Conservation (phyloP, 257 asterid species). For the Ilex aquifolium region DNA sequence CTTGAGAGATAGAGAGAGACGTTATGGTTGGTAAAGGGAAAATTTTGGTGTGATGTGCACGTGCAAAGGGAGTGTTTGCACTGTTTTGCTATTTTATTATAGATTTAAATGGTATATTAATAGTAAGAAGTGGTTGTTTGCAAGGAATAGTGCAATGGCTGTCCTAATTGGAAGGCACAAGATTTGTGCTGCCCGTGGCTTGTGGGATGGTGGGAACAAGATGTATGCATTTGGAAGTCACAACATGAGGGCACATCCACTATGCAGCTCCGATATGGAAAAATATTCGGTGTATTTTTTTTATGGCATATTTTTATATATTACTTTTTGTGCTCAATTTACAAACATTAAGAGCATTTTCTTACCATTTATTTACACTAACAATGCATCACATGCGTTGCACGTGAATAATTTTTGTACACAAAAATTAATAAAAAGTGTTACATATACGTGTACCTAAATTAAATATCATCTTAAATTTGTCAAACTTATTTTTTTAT, state of each 20-base stretch:
- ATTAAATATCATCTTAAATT: too few relatives aligned
- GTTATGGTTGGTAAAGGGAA: conserved; percentile 20
- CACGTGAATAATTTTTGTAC: too few relatives aligned
- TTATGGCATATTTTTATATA: too few relatives aligned
- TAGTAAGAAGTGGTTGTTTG: conserved; percentile 1
- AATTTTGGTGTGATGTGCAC: conserved; percentile 46
- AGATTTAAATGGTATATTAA: background rate
- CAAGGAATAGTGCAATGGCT: conserved; percentile 7
- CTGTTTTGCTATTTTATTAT: conserved; percentile 1
- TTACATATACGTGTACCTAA: too few relatives aligned
- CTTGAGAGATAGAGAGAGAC: conserved; percentile 20
- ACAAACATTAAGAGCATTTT: too few relatives aligned
- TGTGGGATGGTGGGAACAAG: conserved; percentile 42
- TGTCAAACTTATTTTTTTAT: too few relatives aligned
- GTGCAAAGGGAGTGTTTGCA: conserved; percentile 76
- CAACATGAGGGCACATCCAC: conserved; percentile 14
- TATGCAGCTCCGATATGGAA: too few relatives aligned
- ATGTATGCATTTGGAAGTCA: conserved; percentile 26
- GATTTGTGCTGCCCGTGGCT: conserved; percentile 55
- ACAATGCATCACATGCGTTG: too few relatives aligned
- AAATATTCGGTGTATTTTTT: too few relatives aligned
- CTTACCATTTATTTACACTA: too few relatives aligned
- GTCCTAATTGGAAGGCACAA: conserved; percentile 55
- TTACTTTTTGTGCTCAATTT: too few relatives aligned
- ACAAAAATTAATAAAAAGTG: too few relatives aligned